These are phyloP conservation scores for Rubus parviflorus DNA, from an alignment of 306 rosid species.

Conservation along the genomic window DNA sequence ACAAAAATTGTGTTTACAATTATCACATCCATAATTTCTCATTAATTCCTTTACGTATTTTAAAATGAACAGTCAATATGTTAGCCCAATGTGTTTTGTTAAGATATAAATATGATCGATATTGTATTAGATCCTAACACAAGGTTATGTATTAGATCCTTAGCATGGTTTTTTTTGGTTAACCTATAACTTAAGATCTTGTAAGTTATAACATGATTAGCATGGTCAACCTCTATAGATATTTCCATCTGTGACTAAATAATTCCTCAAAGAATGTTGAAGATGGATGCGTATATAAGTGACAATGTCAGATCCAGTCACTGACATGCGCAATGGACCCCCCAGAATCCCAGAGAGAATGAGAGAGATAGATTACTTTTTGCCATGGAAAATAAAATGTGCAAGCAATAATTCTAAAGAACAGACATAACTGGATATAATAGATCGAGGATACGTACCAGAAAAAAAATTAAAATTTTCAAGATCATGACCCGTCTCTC, in stretches of 20 bases:
- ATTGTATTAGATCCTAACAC: too few species aligned
- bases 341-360: neutral
- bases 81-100: too few species aligned
- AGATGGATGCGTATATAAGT: neutral
- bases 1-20: too few species aligned
- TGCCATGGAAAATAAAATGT: neutral
- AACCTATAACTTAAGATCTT: too few species aligned
- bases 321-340: neutral
- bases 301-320: neutral
- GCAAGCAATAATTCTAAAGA: neutral
- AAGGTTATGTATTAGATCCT: too few species aligned
- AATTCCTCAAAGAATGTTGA: neutral
- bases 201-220: too few species aligned
- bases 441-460: neutral
- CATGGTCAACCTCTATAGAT: neutral
- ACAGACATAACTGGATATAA: neutral
- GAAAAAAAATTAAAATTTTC: neutral
- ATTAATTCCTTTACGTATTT: too few species aligned
- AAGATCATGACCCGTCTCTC: neutral
- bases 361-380: neutral
- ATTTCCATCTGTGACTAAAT: neutral
- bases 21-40: too few species aligned
- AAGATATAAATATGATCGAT: too few species aligned
- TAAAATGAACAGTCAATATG: too few species aligned
- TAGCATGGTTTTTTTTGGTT: too few species aligned